Percentiles rank a stretch among this genome's conserved stretches.
Evolutionary conservation across 371 early-diverging fungal species (phyloP).

Genomic region (Mucor lusitanicus): DNA sequence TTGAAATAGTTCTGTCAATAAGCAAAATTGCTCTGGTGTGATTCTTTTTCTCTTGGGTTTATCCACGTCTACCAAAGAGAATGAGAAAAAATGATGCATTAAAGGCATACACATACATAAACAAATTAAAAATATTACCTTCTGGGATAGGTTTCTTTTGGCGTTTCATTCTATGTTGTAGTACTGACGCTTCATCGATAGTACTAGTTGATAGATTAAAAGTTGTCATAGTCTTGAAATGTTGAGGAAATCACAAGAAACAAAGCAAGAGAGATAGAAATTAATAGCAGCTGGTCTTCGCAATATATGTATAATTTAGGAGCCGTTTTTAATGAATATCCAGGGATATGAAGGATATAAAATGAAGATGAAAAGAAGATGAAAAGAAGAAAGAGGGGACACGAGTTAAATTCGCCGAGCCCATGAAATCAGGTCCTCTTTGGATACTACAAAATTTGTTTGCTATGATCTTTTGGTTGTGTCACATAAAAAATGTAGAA

Average conservation of each 20-base stretch:
- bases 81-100: neutral
- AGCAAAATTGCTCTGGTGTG: slow-evolving; percentile 70
- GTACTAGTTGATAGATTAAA: slow-evolving; percentile 6
- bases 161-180: slow-evolving; percentile 8
- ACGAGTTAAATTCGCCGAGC: neutral
- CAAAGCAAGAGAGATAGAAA: neutral
- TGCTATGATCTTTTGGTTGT: neutral
- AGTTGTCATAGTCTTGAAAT: slow-evolving; percentile 9
- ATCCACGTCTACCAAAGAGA: neutral
- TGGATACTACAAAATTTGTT: neutral
- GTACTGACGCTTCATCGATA: neutral
- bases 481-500: neutral
- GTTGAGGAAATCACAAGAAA: neutral
- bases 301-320: slow-evolving; percentile 6
- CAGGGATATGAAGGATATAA: slow-evolving; percentile 8
- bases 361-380: too few species aligned
- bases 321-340: slow-evolving; percentile 8
- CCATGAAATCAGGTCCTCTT: neutral
- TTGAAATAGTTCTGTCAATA: slow-evolving; percentile 68
- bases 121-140: neutral
- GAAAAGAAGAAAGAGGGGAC: neutral
- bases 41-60: slow-evolving; percentile 77
- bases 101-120: neutral
- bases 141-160: slow-evolving; percentile 10
- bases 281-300: neutral